Evolutionary conservation across 306 rosid genomes (phyloP), one percentile per base, ranked within the genome.

Genomic region (Malus fusca): DNA sequence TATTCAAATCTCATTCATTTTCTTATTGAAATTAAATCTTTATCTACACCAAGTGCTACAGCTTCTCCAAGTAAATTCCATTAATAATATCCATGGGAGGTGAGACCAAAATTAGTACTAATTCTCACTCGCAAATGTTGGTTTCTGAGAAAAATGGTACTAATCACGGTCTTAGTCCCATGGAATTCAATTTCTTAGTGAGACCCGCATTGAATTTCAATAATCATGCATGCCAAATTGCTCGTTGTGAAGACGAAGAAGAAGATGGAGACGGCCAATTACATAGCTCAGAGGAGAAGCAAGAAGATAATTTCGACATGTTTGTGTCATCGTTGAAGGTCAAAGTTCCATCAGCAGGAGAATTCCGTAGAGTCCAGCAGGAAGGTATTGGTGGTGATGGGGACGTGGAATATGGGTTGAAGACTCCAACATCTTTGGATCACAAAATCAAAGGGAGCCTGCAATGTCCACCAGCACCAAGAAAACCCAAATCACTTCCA

Each of bases 391-490:
- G 46, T 5, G 61, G 60, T 3, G 62, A 25, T 6, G 68, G 67
- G 8, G 86, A 84, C 0, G 78, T 69, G 5, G 89, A 86, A 4
- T 2, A 48, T 48, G 96, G 93, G 35, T 71, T 87, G 84, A 87
- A 81, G 86, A 92, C 97, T 75, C 97, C 96, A 17, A 92, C 90
- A 3, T 76, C 88, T 7, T 19, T 21, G 42, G 88, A 86, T n/a
- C 84, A 81, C 77, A 86, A 71, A 53, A 87, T 87, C 67, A 88
- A 80, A 4, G 66, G 28, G 37, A 33, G 6, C 21, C 79, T 76
- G 11, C 70, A 68, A 51, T 92, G 96, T n/a, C 96, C 97, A 5
- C 85, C 86, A 71, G 91, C 96, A 52, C 96, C 96, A 13, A 84
- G 87, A 78, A 90, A 90, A 77, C 88, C 88, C n/a, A 90, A 87